Evolutionary conservation across 2,329 filamentous ascomycete genomes (phyloP).

Genomic region (Camillea tinctor): DNA sequence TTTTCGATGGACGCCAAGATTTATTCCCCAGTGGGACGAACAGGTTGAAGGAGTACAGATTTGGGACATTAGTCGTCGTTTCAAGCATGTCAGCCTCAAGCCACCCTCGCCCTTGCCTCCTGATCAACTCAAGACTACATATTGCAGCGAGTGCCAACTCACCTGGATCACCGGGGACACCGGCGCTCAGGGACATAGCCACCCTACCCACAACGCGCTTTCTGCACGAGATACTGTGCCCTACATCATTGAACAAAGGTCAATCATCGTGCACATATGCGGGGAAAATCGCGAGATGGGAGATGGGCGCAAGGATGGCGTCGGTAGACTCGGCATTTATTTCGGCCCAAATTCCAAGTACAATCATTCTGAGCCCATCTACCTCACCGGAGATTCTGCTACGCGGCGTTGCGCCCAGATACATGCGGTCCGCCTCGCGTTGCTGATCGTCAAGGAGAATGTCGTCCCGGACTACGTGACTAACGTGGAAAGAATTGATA

Average conservation of each 20-base stretch:
- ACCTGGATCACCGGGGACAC: conserved; percentile 5
- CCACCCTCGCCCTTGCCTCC: not conserved
- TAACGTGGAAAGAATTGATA: not conserved
- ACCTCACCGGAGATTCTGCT: not conserved
- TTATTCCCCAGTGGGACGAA: conserved; percentile 10
- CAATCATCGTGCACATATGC: conserved; percentile 5
- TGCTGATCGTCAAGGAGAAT: not conserved
- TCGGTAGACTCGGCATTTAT: conserved; percentile 2
- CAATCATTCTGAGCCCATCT: conserved; percentile 2
- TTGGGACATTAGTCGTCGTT: not conserved
- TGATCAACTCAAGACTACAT: not conserved
- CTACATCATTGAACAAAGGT: not conserved
- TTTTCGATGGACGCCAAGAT: conserved; percentile 2
- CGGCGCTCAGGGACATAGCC: not conserved
- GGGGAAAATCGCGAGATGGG: not conserved
- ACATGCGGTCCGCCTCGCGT: not conserved
- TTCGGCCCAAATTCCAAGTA: conserved; percentile 11
- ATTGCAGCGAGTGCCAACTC: conserved; percentile 5
- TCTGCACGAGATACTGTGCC: not conserved
- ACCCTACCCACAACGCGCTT: conserved; percentile 3
- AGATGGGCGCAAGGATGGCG: not conserved
- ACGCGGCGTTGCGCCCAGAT: not conserved
- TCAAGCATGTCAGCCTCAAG: not conserved
- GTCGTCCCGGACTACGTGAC: conserved; percentile 1
- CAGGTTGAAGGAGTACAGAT: conserved; percentile 2